These are phyloP conservation scores for Aphanomyces invadans DNA, from an alignment of 352 stramenopile genomes.

Conservation along the genomic window DNA sequence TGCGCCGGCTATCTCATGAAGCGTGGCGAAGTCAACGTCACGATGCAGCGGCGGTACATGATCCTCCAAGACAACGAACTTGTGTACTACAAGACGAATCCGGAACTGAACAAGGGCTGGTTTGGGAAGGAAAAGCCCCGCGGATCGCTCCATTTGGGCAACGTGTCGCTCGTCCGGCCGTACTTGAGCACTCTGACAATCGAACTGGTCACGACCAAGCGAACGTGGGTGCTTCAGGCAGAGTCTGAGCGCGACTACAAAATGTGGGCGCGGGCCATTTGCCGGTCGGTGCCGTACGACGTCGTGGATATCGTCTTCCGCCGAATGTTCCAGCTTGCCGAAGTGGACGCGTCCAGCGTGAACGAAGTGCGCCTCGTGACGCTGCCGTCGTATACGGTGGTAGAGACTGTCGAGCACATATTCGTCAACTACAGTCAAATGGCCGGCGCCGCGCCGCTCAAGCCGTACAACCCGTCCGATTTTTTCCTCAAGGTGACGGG, in stretches of 20 bases:
- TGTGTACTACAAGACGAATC: slow-evolving; percentile 83
- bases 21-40: slow-evolving; percentile 76
- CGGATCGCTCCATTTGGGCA: slow-evolving; percentile 29
- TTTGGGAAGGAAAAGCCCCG: slow-evolving; percentile 39
- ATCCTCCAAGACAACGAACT: slow-evolving; percentile 61
- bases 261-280: slow-evolving; percentile 71
- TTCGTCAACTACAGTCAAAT: slow-evolving; percentile 82
- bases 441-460: slow-evolving; percentile 59
- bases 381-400: slow-evolving; percentile 63
- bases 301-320: slow-evolving; percentile 71
- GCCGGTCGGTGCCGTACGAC: slow-evolving; percentile 66
- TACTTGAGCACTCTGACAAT: slow-evolving; percentile 33
- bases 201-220: slow-evolving; percentile 61
- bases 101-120: slow-evolving; percentile 42
- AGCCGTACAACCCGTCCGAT: slow-evolving; percentile 63
- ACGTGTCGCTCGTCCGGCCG: neutral
- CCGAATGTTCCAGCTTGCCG: slow-evolving; percentile 71
- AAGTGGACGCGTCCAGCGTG: slow-evolving; percentile 72
- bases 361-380: slow-evolving; percentile 82
- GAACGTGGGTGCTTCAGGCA: slow-evolving; percentile 69
- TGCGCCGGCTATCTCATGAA: slow-evolving; percentile 76
- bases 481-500: slow-evolving; percentile 79
- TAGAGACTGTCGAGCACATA: slow-evolving; percentile 81
- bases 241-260: slow-evolving; percentile 72
- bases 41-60: slow-evolving; percentile 80